These are phyloP conservation scores for Lachnellula hyalina DNA, from an alignment of 2,329 filamentous ascomycete genomes.

Conservation along the genomic window DNA sequence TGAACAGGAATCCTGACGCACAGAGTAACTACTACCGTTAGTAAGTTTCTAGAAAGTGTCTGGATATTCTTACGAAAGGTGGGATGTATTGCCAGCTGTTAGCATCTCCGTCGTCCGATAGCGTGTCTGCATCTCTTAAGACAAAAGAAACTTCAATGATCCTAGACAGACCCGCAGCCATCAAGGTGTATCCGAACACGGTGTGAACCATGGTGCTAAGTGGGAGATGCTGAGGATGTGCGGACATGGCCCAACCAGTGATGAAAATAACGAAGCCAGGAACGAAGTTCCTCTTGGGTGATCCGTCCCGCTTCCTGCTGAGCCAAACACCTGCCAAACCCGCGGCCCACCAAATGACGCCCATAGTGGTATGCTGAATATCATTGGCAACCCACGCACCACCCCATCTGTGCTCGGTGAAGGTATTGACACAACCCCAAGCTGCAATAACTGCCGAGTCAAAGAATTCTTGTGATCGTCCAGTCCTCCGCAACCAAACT, in stretches of 20 bases:
- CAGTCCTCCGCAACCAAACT: conserved; percentile 73
- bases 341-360: conserved; percentile 97
- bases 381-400: conserved; percentile 85
- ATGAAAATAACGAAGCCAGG: conserved; percentile 86
- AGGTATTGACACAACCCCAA: conserved; percentile 97
- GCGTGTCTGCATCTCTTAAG: conserved; percentile 62
- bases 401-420: conserved; percentile 96
- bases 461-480: conserved; percentile 93
- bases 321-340: conserved; percentile 91
- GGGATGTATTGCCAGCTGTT: conserved; percentile 70
- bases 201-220: conserved; percentile 83
- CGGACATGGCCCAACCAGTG: conserved; percentile 94
- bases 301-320: conserved; percentile 74
- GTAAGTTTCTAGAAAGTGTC: conserved; percentile 12
- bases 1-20: conserved; percentile 91
- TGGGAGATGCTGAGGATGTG: conserved; percentile 77
- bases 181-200: conserved; percentile 91
- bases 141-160: conserved; percentile 92
- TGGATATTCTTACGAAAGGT: conserved; percentile 55
- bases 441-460: conserved; percentile 85
- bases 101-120: conserved; percentile 63
- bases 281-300: conserved; percentile 86
- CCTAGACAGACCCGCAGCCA: conserved; percentile 77
- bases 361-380: conserved; percentile 98
- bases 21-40: conserved; percentile 64